A percentile compares a stretch with the other conserved stretches of the same genome.
These are phyloP conservation scores for Polymyxa betae DNA, from an alignment of 208 protist species.

Conservation along the genomic window DNA sequence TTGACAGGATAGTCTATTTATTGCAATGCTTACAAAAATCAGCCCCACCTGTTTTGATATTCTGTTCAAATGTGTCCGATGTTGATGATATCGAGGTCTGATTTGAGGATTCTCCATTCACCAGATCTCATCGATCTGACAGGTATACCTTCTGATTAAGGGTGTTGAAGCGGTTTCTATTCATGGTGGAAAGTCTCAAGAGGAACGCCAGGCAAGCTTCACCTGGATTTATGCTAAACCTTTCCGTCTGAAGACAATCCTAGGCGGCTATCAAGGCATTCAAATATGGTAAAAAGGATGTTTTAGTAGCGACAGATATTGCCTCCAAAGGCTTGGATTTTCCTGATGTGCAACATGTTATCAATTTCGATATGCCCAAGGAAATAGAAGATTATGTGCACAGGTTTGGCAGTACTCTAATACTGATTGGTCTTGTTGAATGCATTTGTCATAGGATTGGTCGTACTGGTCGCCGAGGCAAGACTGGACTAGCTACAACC, in stretches of 20 bases:
- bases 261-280: conserved; percentile 72
- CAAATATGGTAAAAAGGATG: conserved; percentile 75
- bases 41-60: conserved; percentile 83
- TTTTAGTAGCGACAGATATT: conserved; percentile 83
- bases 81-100: conserved; percentile 82
- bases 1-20: conserved; percentile 76
- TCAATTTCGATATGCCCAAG: conserved; percentile 98
- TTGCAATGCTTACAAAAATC: conserved; percentile 88
- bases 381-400: conserved; percentile 92
- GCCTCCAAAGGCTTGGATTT: conserved; percentile 91
- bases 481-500: conserved; percentile 84
- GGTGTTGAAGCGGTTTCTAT: conserved; percentile 73
- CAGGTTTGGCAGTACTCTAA: background rate
- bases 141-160: conserved; percentile 87
- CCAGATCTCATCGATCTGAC: too few species aligned
- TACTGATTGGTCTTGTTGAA: background rate
- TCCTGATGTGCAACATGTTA: conserved; percentile 94
- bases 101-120: too few species aligned
- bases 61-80: conserved; percentile 83
- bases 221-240: too few species aligned
- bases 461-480: conserved; percentile 85
- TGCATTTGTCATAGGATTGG: conserved; percentile 77
- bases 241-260: too few species aligned
- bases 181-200: conserved; percentile 79
- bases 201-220: conserved; percentile 72